phyloP scores from a whole-genome alignment of 768 basidiomycete genomes.

The Calocybe gangraenosa region DNA sequence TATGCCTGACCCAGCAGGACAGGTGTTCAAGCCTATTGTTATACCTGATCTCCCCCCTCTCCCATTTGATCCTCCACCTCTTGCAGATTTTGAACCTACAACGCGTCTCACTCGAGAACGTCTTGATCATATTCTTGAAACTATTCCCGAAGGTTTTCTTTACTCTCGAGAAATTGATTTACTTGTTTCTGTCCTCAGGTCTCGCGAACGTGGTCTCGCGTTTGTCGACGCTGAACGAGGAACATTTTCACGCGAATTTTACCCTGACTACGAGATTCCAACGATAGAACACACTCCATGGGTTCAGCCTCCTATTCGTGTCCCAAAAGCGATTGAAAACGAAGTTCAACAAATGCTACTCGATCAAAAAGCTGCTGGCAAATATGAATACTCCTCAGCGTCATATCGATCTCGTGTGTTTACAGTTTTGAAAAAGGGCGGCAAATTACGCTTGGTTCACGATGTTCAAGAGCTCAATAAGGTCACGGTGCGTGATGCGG shows the following conservation, averaged over 20 bases:
- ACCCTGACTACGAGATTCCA: conserved; percentile 27
- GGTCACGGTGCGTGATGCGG: conserved; percentile 20
- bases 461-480: conserved; percentile 30
- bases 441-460: conserved; percentile 26
- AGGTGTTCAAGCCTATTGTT: conserved; percentile 16
- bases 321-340: conserved; percentile 21
- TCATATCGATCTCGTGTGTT: conserved; percentile 22
- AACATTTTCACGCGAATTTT: conserved; percentile 25
- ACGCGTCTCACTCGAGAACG: conserved; percentile 11
- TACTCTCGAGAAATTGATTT: conserved; percentile 14
- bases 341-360: conserved; percentile 19
- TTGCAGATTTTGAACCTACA: conserved; percentile 8
- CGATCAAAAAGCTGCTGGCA: conserved; percentile 14
- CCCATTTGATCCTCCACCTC: conserved; percentile 4
- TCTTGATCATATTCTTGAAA: conserved; percentile 10
- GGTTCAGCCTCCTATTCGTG: conserved; percentile 22
- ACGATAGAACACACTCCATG: conserved; percentile 30
- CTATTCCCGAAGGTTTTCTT: conserved; percentile 5
- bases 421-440: conserved; percentile 23
- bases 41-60: conserved; percentile 6
- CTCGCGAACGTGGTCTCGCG: conserved; percentile 14
- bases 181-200: conserved; percentile 12
- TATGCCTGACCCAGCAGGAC: conserved; percentile 19
- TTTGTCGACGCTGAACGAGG: conserved; percentile 24
- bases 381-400: conserved; percentile 18